Evolutionary conservation across 441 rosid species (phyloP).

Genomic region (Euphorbia celastroides): DNA sequence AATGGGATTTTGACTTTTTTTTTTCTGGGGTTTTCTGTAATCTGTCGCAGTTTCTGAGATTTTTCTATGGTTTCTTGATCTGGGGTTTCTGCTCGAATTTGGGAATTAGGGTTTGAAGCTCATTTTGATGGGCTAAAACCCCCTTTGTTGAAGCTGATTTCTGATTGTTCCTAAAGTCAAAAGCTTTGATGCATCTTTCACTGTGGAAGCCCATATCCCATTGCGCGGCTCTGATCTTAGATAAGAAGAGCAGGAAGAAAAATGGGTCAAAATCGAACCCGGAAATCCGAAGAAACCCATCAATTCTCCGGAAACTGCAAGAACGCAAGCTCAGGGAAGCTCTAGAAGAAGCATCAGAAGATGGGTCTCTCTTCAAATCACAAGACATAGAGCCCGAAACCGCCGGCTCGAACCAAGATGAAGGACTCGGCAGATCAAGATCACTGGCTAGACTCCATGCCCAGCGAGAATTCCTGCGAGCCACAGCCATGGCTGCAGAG

Average conservation of each 20-base stretch:
- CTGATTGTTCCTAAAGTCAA: constrained; percentile 16
- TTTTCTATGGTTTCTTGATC: constrained; percentile 34
- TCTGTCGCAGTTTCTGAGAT: constrained; percentile 15
- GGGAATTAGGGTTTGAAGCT: constrained; percentile 26
- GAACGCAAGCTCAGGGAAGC: constrained; percentile 87
- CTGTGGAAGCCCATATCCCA: constrained; percentile 96
- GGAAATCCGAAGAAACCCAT: constrained; percentile 43
- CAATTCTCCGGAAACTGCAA: constrained; percentile 52
- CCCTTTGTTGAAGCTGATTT: constrained; percentile 16
- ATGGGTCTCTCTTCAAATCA: constrained; percentile 80
- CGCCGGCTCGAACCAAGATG: constrained; percentile 40
- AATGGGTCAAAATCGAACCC: constrained; percentile 59
- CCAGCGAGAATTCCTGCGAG: constrained; percentile 83
- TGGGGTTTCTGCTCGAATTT: constrained; percentile 7
- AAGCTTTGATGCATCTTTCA: constrained; percentile 80
- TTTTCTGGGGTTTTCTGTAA: constrained; percentile 21
- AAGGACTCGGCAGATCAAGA: constrained; percentile 69
- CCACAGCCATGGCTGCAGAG: constrained; percentile 80
- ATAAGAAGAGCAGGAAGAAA: constrained; percentile 81
- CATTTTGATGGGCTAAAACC: constrained; percentile 36
- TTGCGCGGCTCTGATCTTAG: constrained; percentile 90
- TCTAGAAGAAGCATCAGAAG: constrained; percentile 92
- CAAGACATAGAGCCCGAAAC: constrained; percentile 61
- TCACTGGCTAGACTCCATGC: constrained; percentile 94
- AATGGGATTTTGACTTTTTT: constrained; percentile 30